Evolutionary conservation across 768 basidiomycete species (phyloP), one percentile per base, ranked within the genome.

Genomic region (Rhodotorula diobovata): DNA sequence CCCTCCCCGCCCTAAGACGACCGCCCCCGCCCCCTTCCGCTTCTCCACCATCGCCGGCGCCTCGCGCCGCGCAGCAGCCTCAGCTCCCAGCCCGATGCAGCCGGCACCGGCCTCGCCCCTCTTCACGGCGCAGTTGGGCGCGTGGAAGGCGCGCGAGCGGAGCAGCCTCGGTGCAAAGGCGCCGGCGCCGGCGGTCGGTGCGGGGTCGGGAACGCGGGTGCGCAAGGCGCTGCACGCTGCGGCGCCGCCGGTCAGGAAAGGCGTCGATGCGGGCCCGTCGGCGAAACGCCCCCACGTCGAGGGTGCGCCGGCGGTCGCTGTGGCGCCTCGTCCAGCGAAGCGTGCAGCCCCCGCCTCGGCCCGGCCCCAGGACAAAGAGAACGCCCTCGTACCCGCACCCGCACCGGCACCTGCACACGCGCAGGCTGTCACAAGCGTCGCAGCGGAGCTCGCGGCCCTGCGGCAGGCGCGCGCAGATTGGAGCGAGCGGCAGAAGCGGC

Each of bases 401-500:
- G n/a, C n/a, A n/a, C n/a, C n/a, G n/a, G 32, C 34, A 32, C 15
- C 34, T 23, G 28, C 50, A 28, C 48, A 6, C 48, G 21, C 28
- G 51, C 41, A 32, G 34, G 56, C 48, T 34, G 23, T 37, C 0
- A 11, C 8, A 4, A 65, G 54, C 23, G 65, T 67, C 25, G 61
- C 61, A 2, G 70, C 54, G 14, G 70, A 62, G 41, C 50, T 67
- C 32, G 70, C 63, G 48, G 46, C 59, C 34, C 25, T 46, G 32
- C 0, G 53, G 30, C 57, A 59, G 39, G 61, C 62, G 61, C 66
- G 62, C 37, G 37, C 66, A 39, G 70, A 66, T 30, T 71, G 70
- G 70, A 66, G 65, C 34, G 70, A 71, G 43, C 35, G 70, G 35
- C 70, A 71, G 61, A 71, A 71, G 65, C 58, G 35, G 61, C 39